A percentile compares a stretch with the other conserved stretches of the same genome.
These are phyloP conservation scores for Cyphellophora europaea DNA, from an alignment of 2,329 filamentous ascomycete genomes.

Conservation along the genomic window DNA sequence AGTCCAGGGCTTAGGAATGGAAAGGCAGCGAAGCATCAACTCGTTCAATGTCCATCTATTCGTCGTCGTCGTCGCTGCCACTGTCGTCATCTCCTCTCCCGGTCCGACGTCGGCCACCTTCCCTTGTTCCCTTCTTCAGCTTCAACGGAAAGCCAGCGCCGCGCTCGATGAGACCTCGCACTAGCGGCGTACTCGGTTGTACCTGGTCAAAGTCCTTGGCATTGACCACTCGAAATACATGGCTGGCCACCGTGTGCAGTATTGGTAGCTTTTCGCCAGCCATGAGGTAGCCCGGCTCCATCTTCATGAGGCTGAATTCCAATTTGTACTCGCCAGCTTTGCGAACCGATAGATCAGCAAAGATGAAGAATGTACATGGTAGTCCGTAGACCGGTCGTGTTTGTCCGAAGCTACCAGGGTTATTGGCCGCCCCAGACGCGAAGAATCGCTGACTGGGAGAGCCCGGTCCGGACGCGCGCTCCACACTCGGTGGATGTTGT, in stretches of 20 bases:
- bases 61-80: background rate
- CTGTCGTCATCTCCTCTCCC: background rate
- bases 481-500: constrained; percentile 21
- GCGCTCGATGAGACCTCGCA: constrained; percentile 17
- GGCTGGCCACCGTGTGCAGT: constrained; percentile 9
- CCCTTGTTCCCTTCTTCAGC: constrained; percentile 18
- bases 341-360: constrained; percentile 37
- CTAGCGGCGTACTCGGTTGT: constrained; percentile 18
- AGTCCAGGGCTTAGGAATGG: too few species aligned
- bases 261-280: constrained; percentile 9
- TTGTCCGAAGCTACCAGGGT: constrained; percentile 1
- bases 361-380: constrained; percentile 38
- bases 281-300: constrained; percentile 8
- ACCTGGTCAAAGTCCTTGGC: constrained; percentile 21
- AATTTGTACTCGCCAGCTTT: constrained; percentile 35
- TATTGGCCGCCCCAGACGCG: too few species aligned
- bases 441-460: constrained; percentile 13
- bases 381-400: constrained; percentile 10
- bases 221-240: constrained; percentile 18
- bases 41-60: background rate
- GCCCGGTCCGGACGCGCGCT: constrained; percentile 2
- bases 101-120: constrained; percentile 4
- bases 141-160: constrained; percentile 19
- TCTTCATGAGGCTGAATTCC: constrained; percentile 36
- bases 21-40: too few species aligned